phyloP scores from a whole-genome alignment of 441 rosid genomes.

The Flueggea neowawraea region DNA sequence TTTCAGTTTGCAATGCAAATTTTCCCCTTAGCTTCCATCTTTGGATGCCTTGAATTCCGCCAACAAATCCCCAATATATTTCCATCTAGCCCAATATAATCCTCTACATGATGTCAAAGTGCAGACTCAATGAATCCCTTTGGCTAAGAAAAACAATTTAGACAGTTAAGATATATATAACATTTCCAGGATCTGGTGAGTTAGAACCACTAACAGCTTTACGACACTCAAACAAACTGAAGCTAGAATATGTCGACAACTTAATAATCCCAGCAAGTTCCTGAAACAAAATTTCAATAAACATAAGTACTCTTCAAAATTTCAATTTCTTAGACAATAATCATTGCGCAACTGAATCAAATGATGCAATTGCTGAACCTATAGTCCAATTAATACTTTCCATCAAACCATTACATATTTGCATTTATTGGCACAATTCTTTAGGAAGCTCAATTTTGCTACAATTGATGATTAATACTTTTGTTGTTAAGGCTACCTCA shows the following conservation, averaged over 20 bases:
- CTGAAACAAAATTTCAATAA: slow-evolving; percentile 35
- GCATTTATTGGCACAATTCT: no score
- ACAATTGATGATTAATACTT: no score
- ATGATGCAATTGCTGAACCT: background rate
- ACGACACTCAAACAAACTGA: slow-evolving; percentile 93
- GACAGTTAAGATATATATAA: slow-evolving; percentile 34
- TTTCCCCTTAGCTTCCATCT: slow-evolving; percentile 95
- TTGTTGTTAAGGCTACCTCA: slow-evolving; percentile 49
- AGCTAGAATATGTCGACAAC: slow-evolving; percentile 87
- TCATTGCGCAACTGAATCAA: background rate
- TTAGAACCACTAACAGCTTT: slow-evolving; percentile 92
- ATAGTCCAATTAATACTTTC: background rate
- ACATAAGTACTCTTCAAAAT: background rate
- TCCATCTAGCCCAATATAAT: slow-evolving; percentile 95
- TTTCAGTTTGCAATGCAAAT: slow-evolving; percentile 84
- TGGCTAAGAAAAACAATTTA: slow-evolving; percentile 6
- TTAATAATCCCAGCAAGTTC: slow-evolving; percentile 97
- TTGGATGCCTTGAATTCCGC: slow-evolving; percentile 93
- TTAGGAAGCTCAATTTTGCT: no score
- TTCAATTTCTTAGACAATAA: background rate
- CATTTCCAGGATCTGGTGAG: slow-evolving; percentile 87
- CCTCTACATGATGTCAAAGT: slow-evolving; percentile 54
- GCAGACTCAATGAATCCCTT: slow-evolving; percentile 10
- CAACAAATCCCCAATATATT: slow-evolving; percentile 89
- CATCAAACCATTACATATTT: background rate